A percentile compares a stretch with the other conserved stretches of the same genome.
phyloP scores from a whole-genome alignment of 164 flowering plant species.

The Taxillus chinensis region DNA sequence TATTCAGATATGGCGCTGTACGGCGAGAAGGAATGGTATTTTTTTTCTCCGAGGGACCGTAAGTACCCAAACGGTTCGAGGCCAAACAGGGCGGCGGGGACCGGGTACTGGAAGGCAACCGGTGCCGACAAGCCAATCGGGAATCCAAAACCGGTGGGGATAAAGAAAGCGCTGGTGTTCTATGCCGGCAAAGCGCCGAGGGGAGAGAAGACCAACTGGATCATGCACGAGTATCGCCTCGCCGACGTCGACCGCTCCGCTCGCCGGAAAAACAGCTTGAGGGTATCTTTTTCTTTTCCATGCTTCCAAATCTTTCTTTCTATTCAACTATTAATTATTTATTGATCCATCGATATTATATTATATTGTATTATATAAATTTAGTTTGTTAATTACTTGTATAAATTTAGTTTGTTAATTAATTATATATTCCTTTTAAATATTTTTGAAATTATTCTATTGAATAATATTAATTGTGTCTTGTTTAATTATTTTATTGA shows the following conservation, averaged over 20 bases:
- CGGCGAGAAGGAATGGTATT: constrained; percentile 67
- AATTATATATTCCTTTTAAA: no score
- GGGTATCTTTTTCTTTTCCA: constrained; percentile 22
- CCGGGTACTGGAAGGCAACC: constrained; percentile 71
- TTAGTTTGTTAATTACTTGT: no score
- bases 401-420: no score
- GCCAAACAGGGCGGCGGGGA: constrained; percentile 61
- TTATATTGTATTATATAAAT: no score
- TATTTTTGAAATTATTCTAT: no score
- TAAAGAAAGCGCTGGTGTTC: constrained; percentile 60
- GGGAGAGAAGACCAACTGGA: constrained; percentile 66
- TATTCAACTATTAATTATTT: no score
- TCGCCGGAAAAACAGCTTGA: constrained; percentile 44
- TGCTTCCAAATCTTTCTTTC: no score
- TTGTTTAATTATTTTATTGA: no score
- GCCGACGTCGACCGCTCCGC: constrained; percentile 57
- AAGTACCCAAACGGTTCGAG: constrained; percentile 68
- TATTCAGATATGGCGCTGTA: constrained; percentile 36
- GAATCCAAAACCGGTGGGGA: constrained; percentile 40
- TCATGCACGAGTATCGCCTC: constrained; percentile 63
- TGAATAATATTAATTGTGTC: no score
- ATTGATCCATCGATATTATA: no score
- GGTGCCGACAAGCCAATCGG: constrained; percentile 73
- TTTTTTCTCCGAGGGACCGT: constrained; percentile 56
- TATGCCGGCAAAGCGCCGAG: constrained; percentile 57